A percentile compares a stretch with the other conserved stretches of the same genome.
Evolutionary conservation across 2,329 filamentous ascomycete genomes (phyloP).

Genomic region (Monilinia fructicola): DNA sequence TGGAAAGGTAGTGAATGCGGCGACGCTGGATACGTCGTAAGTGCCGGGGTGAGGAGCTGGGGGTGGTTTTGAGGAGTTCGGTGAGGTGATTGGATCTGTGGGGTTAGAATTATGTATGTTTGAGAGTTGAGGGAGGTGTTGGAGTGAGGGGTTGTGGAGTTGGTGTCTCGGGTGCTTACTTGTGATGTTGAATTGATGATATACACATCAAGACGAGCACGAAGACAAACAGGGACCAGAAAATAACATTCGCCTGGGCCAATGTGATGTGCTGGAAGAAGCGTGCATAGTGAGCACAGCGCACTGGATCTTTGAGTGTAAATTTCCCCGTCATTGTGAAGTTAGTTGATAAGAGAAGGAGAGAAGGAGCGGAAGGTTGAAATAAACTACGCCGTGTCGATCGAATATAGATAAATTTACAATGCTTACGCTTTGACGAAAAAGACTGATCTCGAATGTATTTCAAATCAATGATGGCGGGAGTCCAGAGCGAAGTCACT

Average conservation of each 20-base stretch:
- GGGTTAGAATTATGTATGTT: background rate
- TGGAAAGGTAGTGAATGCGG: conserved; percentile 43
- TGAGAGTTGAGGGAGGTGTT: background rate
- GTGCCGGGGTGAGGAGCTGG: conserved; percentile 15
- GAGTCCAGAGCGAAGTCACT: background rate
- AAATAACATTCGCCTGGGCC: conserved; percentile 48
- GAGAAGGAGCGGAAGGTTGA: background rate
- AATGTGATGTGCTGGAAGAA: conserved; percentile 48
- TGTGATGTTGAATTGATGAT: conserved; percentile 42
- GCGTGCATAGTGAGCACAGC: conserved; percentile 46
- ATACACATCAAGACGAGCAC: conserved; percentile 49
- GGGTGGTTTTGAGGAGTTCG: conserved; percentile 25
- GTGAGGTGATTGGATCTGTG: conserved; percentile 31
- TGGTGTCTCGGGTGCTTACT: conserved; percentile 27
- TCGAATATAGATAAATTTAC: background rate
- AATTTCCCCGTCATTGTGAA: conserved; percentile 43
- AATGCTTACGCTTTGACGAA: background rate
- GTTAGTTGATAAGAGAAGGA: too few species aligned
- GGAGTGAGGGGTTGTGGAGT: background rate
- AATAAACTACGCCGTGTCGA: background rate
- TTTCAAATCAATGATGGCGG: background rate
- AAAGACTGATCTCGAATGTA: background rate
- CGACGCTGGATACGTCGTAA: conserved; percentile 16
- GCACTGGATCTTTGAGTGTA: conserved; percentile 37
- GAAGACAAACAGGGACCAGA: conserved; percentile 49